A percentile compares a stretch with the other conserved stretches of the same genome.
Evolutionary conservation across 78 protist genomes (phyloP).

Genomic region (Speleostelium caveatum): DNA sequence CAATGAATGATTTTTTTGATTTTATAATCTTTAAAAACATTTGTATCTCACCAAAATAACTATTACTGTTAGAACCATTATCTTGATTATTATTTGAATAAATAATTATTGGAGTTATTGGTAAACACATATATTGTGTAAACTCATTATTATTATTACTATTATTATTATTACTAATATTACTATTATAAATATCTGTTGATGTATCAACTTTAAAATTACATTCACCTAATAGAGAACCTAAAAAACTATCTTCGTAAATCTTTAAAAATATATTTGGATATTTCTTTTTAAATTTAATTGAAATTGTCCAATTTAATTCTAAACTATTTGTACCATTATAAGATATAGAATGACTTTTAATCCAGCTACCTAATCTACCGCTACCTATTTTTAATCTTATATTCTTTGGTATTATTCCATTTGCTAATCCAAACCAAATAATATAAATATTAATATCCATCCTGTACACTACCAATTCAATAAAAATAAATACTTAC

Average conservation of each 20-base stretch:
- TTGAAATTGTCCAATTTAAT: conserved; percentile 11
- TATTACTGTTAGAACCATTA: too few species aligned
- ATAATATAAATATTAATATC: background rate
- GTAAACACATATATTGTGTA: conserved; percentile 1
- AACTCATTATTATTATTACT: background rate
- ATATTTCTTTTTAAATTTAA: conserved; percentile 30
- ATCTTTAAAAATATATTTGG: conserved; percentile 47
- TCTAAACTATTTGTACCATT: background rate
- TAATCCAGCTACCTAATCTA: conserved; percentile 62
- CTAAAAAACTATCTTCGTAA: conserved; percentile 38
- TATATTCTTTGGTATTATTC: conserved; percentile 6
- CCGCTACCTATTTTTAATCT: conserved; percentile 60
- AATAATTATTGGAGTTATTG: background rate
- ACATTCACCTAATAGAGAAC: conserved; percentile 56
- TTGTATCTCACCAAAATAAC: too few species aligned
- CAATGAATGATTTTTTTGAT: too few species aligned
- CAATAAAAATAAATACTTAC: background rate
- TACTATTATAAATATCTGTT: too few species aligned
- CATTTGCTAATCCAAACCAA: background rate
- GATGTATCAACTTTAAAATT: conserved; percentile 19
- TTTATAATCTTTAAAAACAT: too few species aligned
- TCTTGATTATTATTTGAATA: background rate
- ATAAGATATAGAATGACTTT: conserved; percentile 17
- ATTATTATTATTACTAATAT: too few species aligned
- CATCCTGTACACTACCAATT: background rate